These are phyloP conservation scores for Tolypocladium ophioglossoides DNA, from an alignment of 2,329 filamentous ascomycete genomes.

Conservation along the genomic window DNA sequence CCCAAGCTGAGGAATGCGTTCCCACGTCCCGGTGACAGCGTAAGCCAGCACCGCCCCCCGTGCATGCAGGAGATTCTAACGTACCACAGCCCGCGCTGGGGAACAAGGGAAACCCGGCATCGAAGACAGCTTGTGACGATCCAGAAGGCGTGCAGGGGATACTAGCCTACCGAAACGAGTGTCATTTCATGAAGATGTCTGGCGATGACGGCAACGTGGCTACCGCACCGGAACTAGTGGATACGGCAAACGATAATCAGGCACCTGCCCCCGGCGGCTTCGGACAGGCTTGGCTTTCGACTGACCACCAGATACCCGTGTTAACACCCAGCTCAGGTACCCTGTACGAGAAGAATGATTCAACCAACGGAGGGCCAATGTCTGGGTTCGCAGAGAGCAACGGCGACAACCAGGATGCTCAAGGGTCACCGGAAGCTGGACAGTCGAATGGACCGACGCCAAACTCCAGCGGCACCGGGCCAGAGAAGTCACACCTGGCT, in stretches of 20 bases:
- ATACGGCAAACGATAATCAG: slow-evolving; percentile 18
- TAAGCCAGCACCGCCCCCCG: slow-evolving; percentile 22
- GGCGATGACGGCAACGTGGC: slow-evolving; percentile 30
- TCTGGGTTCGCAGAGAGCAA: slow-evolving; percentile 31
- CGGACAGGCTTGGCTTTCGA: slow-evolving; percentile 26
- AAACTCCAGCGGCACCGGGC: slow-evolving; percentile 36
- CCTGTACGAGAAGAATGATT: slow-evolving; percentile 22
- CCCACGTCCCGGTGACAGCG: slow-evolving; percentile 39
- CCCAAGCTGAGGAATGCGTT: slow-evolving; percentile 46
- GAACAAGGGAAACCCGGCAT: slow-evolving; percentile 7
- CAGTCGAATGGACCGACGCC: slow-evolving; percentile 47
- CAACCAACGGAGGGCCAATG: slow-evolving; percentile 13
- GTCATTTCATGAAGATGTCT: slow-evolving; percentile 28
- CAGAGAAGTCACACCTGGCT: slow-evolving; percentile 17
- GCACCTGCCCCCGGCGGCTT: slow-evolving; percentile 14
- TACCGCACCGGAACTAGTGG: slow-evolving; percentile 28
- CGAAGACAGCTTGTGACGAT: slow-evolving; percentile 18
- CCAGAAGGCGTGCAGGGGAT: slow-evolving; percentile 29
- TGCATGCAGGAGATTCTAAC: slow-evolving; percentile 9
- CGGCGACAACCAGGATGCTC: slow-evolving; percentile 35
- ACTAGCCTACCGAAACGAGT: slow-evolving; percentile 32
- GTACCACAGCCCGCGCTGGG: slow-evolving; percentile 16
- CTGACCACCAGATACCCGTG: slow-evolving; percentile 25
- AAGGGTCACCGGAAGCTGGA: slow-evolving; percentile 37
- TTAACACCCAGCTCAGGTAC: slow-evolving; percentile 22